A percentile compares a stretch with the other conserved stretches of the same genome.
Evolutionary conservation across 495 filamentous ascomycete species (phyloP).

Genomic region (Monascus purpureus): DNA sequence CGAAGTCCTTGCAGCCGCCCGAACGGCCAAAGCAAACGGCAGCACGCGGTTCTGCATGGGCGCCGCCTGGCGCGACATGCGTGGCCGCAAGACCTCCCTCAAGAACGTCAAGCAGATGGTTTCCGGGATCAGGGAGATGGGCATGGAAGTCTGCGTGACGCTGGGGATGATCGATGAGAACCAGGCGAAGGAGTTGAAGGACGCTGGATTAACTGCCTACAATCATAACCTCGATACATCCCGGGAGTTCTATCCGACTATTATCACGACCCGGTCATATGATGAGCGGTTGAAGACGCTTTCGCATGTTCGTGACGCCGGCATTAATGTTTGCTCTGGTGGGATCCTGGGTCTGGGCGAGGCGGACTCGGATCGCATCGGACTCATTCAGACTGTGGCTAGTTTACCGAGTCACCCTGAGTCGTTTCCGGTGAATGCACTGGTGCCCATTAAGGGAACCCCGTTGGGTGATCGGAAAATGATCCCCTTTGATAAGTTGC

Average conservation of each 20-base stretch:
- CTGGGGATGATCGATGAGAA: conserved; percentile 71
- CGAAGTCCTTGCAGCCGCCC: conserved; percentile 59
- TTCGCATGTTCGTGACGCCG: conserved; percentile 60
- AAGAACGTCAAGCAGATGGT: conserved; percentile 74
- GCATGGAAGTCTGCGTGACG: conserved; percentile 79
- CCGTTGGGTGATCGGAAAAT: conserved; percentile 58
- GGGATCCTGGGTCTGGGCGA: conserved; percentile 74
- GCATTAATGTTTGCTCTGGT: conserved; percentile 74
- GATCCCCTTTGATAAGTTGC: conserved; percentile 53
- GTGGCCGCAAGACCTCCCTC: conserved; percentile 63
- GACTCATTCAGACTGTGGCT: conserved; percentile 62
- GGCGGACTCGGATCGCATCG: conserved; percentile 57
- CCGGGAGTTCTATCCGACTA: conserved; percentile 67
- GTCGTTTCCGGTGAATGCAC: conserved; percentile 71
- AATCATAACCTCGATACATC: conserved; percentile 84
- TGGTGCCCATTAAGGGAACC: conserved; percentile 76
- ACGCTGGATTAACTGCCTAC: conserved; percentile 75
- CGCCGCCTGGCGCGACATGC: conserved; percentile 84
- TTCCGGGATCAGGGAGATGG: conserved; percentile 57
- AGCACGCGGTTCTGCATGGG: conserved; percentile 87
- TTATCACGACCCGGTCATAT: conserved; percentile 71
- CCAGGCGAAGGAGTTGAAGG: conserved; percentile 65
- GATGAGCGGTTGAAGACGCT: conserved; percentile 70
- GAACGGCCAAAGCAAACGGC: conserved; percentile 62
- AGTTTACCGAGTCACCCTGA: conserved; percentile 68